Percentiles rank a stretch among this genome's conserved stretches.
Evolutionary conservation across 371 early-diverging fungal species (phyloP).

Genomic region (Mortierella sp.): DNA sequence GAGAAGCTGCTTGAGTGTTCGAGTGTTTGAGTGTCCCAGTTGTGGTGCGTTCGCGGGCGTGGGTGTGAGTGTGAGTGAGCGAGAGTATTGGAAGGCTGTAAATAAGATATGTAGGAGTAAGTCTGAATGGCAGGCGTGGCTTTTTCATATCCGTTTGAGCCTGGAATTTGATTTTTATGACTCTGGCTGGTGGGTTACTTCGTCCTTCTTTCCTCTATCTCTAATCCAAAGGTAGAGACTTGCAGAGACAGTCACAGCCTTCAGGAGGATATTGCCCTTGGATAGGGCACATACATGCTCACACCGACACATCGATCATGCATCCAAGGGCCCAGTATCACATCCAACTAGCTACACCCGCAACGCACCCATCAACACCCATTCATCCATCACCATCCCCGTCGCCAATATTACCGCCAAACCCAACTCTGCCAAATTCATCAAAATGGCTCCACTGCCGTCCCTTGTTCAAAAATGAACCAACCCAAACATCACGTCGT

Average conservation of each 20-base stretch:
- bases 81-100: not conserved
- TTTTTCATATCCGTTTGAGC: not conserved
- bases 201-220: constrained; percentile 43
- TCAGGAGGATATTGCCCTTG: not conserved
- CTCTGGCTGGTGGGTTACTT: not conserved
- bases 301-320: constrained; percentile 18
- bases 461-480: not conserved
- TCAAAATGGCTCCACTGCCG: not conserved
- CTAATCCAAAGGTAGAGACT: constrained; percentile 48
- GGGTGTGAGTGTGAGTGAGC: not conserved
- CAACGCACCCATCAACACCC: constrained; percentile 22
- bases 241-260: constrained; percentile 35
- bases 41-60: not conserved
- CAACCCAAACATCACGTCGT: not conserved
- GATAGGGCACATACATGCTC: not conserved
- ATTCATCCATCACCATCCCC: constrained; percentile 10
- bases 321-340: constrained; percentile 5
- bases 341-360: constrained; percentile 13
- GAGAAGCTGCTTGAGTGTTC: not conserved
- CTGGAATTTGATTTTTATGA: constrained; percentile 22
- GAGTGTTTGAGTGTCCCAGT: not conserved
- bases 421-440: not conserved
- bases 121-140: not conserved
- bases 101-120: not conserved
- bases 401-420: not conserved